These are phyloP conservation scores for Trichoderma sp. DNA, from an alignment of 2,329 filamentous ascomycete genomes.

Conservation along the genomic window DNA sequence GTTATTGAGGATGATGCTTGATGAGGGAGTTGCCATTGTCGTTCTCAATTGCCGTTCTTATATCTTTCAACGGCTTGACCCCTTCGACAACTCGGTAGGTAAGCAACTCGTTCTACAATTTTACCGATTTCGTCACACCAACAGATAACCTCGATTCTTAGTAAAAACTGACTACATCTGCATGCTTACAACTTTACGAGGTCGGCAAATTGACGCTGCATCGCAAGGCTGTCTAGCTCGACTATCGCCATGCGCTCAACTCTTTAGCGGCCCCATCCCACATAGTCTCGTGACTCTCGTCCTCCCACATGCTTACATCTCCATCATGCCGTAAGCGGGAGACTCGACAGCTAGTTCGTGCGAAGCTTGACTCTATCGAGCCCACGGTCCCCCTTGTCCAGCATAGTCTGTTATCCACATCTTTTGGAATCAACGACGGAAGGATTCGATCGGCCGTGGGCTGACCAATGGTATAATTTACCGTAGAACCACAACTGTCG, in stretches of 20 bases:
- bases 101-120: not conserved
- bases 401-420: not conserved
- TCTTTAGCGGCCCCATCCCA: not conserved
- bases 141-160: not conserved
- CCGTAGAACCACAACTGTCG: not conserved
- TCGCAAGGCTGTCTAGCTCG: not conserved
- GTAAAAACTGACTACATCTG: not conserved
- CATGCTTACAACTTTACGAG: slow-evolving; percentile 4
- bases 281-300: too few species aligned
- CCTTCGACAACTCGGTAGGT: not conserved
- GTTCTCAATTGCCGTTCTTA: not conserved
- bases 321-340: not conserved
- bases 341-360: not conserved
- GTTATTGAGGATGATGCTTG: not conserved
- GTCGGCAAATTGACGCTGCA: not conserved
- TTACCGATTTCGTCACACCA: not conserved
- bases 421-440: slow-evolving; percentile 6
- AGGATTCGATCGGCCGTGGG: not conserved
- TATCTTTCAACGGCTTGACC: not conserved
- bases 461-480: not conserved
- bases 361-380: slow-evolving; percentile 6
- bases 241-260: not conserved
- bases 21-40: not conserved
- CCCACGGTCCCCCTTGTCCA: not conserved
- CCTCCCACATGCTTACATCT: not conserved